Percentiles rank a stretch among this genome's conserved stretches.
Evolutionary conservation across 2,329 filamentous ascomycete genomes (phyloP).

Genomic region (Epicoccum sorghinum): DNA sequence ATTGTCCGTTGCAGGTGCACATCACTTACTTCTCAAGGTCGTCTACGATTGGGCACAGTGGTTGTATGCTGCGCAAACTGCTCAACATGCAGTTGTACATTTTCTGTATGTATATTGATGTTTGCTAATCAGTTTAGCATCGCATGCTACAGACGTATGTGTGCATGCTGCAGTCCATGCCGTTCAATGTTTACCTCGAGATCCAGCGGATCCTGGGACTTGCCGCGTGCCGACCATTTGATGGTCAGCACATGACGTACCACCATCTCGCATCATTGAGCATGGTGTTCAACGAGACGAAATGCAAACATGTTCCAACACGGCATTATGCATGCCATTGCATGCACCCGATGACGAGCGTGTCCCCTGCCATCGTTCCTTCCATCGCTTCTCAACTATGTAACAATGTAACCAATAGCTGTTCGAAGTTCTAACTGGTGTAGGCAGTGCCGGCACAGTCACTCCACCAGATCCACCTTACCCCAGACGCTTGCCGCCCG

Average conservation of each 20-base stretch:
- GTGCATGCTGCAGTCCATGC: neutral
- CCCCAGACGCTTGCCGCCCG: conserved; percentile 21
- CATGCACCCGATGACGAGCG: conserved; percentile 31
- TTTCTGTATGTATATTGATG: neutral
- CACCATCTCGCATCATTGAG: conserved; percentile 15
- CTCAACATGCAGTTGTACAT: neutral
- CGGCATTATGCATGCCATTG: conserved; percentile 24
- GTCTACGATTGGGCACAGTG: neutral
- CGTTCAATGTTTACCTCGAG: neutral
- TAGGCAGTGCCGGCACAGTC: conserved; percentile 24
- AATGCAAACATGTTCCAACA: conserved; percentile 18
- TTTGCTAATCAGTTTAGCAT: neutral
- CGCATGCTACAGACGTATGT: neutral
- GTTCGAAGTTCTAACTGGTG: conserved; percentile 15
- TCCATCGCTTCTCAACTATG: conserved; percentile 6
- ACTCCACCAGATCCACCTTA: conserved; percentile 10
- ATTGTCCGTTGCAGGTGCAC: conserved; percentile 8
- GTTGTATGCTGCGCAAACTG: neutral
- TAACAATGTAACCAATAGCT: conserved; percentile 10
- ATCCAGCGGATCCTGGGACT: neutral
- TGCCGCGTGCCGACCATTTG: conserved; percentile 5
- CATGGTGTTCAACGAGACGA: conserved; percentile 8
- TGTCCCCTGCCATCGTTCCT: conserved; percentile 23
- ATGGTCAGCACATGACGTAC: conserved; percentile 19
- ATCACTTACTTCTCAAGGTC: neutral